phyloP scores from a whole-genome alignment of 2,329 filamentous ascomycete species.

The Claviceps africana region DNA sequence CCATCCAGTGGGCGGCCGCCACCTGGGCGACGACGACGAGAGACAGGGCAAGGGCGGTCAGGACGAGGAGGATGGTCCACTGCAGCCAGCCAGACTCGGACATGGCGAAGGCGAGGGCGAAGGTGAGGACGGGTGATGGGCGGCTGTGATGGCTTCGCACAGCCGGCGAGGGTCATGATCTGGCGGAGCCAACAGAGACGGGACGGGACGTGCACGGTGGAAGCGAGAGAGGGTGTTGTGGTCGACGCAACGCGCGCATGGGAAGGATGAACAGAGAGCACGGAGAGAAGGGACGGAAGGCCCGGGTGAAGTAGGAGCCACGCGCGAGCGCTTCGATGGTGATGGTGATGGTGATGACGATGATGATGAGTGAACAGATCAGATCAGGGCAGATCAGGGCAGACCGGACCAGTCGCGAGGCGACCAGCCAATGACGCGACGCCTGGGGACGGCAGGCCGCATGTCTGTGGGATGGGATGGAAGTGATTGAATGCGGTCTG shows the following conservation, averaged over 20 bases:
- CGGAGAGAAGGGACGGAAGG: background rate
- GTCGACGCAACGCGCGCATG: background rate
- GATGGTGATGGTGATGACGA: too few species aligned
- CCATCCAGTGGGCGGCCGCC: conserved; percentile 36
- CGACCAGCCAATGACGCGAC: background rate
- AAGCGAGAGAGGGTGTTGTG: background rate
- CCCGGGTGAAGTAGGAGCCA: background rate
- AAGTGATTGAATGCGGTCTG: background rate
- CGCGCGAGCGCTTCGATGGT: background rate
- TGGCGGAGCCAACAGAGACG: background rate
- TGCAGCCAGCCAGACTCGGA: conserved; percentile 35
- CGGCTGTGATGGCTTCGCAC: conserved; percentile 7
- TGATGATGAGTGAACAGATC: background rate
- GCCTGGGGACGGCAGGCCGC: background rate
- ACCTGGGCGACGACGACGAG: conserved; percentile 40
- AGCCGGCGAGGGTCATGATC: conserved; percentile 5
- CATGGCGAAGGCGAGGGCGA: conserved; percentile 27
- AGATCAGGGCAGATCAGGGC: background rate
- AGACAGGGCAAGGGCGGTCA: conserved; percentile 43
- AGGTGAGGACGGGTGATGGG: too few species aligned
- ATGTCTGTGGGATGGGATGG: conserved; percentile 1
- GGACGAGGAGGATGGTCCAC: conserved; percentile 43
- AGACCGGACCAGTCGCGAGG: background rate
- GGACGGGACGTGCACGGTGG: background rate
- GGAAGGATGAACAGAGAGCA: background rate